Base-by-base conservation (phyloP, 2,329 filamentous ascomycete species). In the Alternaria consortialis region DNA sequence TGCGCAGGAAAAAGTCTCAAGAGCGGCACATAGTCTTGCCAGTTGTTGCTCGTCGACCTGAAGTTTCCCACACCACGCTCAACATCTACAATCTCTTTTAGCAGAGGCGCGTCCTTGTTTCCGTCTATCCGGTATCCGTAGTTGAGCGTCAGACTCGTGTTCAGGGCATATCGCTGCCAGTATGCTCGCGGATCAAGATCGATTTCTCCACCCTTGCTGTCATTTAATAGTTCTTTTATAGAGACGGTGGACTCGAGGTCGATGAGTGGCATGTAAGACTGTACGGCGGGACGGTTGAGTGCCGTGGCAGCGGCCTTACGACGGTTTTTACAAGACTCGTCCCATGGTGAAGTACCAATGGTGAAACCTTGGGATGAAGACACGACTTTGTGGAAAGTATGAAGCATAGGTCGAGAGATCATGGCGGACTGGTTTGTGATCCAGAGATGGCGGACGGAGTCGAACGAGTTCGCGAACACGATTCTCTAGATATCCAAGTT, bases 331-430 rank as follows among this genome's bases (percentile, higher is more conserved):
- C 90, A 92, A 2, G 88, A 92, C 52, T 93, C 91, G 63, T 94
- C 91, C 90, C 91, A 95, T 0, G 92, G 91, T 0, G 91, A 93
- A 0, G 91, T 93, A 1, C 92, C 92, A 62, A 95, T 93, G 0
- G 91, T 94, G 77, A 93, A 91, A 6, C 91, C 91, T 68, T 93
- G 90, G 0, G 90, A 91, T 34, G 84, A 87, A 1, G 91, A 93
- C 3, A 93, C 89, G 4, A 94, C 89, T 5, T 86, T 91, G 78
- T 94, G 91, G 77, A 94, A 94, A 1, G 91, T 94, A 77, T 94
- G 91, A 48, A 93, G 86, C 25, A 84, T 92, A 0, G 92, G 92
- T 2, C 92, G 86, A 1, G 90, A 93, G 70, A 93, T 92, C 59
- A 94, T 81, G 0, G 91, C 85, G 0, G 91, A 91, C 70, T 93